A percentile compares a stretch with the other conserved stretches of the same genome.
These are phyloP conservation scores for Malus orientalis DNA, from an alignment of 306 rosid genomes.

Conservation along the genomic window DNA sequence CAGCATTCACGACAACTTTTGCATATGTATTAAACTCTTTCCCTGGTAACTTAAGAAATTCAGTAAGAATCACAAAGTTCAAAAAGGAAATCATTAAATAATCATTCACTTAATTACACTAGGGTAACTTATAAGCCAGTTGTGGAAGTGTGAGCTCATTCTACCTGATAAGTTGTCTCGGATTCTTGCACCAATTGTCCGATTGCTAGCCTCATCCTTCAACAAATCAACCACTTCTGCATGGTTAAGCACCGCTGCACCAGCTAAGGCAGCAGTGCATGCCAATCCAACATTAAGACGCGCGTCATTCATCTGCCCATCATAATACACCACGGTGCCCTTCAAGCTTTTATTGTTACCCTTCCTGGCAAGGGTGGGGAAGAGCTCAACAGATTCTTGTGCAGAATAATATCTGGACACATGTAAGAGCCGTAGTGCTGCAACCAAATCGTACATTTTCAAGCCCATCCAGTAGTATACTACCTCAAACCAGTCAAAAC, in stretches of 20 bases:
- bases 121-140: background rate
- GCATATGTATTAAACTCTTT: constrained; percentile 91
- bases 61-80: constrained; percentile 22
- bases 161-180: constrained; percentile 83
- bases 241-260: constrained; percentile 96
- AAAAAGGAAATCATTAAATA: background rate
- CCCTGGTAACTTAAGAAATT: constrained; percentile 39
- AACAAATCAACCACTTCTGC: constrained; percentile 78
- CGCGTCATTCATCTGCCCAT: constrained; percentile 98
- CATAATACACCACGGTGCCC: constrained; percentile 96
- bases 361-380: constrained; percentile 80
- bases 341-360: constrained; percentile 57
- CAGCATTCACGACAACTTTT: constrained; percentile 89
- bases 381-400: constrained; percentile 76
- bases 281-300: constrained; percentile 92
- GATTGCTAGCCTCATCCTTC: constrained; percentile 63
- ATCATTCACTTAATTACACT: background rate
- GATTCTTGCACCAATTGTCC: constrained; percentile 78
- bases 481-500: constrained; percentile 89
- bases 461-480: constrained; percentile 89
- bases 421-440: constrained; percentile 75
- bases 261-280: constrained; percentile 90
- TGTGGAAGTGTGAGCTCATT: background rate
- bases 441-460: constrained; percentile 95
- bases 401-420: constrained; percentile 90